phyloP scores from a whole-genome alignment of 1,284 basidiomycete species.

The Apiotrichum sp. region DNA sequence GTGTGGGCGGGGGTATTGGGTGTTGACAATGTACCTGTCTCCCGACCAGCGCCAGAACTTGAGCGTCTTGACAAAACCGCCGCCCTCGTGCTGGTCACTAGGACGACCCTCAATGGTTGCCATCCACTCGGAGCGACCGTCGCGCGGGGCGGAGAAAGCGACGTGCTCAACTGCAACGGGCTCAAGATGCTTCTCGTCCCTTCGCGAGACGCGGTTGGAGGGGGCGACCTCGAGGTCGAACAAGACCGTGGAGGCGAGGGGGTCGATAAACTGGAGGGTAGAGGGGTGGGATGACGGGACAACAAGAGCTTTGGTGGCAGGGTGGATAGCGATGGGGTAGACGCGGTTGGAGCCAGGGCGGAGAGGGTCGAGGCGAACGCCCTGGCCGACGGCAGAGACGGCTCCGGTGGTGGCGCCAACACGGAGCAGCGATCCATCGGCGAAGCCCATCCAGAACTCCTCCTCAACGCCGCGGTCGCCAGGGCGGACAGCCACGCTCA shows the following conservation, averaged over 20 bases:
- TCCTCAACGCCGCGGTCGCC: slow-evolving; percentile 56
- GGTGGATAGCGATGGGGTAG: slow-evolving; percentile 60
- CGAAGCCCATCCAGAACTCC: slow-evolving; percentile 76
- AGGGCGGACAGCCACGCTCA: slow-evolving; percentile 60
- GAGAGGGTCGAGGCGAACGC: slow-evolving; percentile 39
- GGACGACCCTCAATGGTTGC: slow-evolving; percentile 79
- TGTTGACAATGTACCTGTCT: slow-evolving; percentile 57
- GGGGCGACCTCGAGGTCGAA: slow-evolving; percentile 89
- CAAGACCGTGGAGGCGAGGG: slow-evolving; percentile 62
- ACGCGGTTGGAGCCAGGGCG: slow-evolving; percentile 23
- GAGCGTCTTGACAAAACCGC: slow-evolving; percentile 64
- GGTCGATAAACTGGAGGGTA: slow-evolving; percentile 84
- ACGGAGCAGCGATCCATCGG: slow-evolving; percentile 76
- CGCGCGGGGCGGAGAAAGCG: slow-evolving; percentile 54
- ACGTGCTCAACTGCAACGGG: slow-evolving; percentile 69
- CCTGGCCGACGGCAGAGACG: slow-evolving; percentile 60
- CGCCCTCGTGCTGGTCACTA: slow-evolving; percentile 54
- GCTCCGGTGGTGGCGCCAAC: slow-evolving; percentile 68
- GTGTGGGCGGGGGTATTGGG: slow-evolving; percentile 85
- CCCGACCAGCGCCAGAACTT: slow-evolving; percentile 74
- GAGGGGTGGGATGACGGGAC: slow-evolving; percentile 92
- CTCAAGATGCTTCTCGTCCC: slow-evolving; percentile 72
- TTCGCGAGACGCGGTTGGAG: slow-evolving; percentile 83
- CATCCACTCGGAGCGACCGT: slow-evolving; percentile 68
- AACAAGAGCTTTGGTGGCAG: slow-evolving; percentile 65